These are phyloP conservation scores for Fusarium lyarnte DNA, from an alignment of 2,329 filamentous ascomycete species.

Conservation along the genomic window DNA sequence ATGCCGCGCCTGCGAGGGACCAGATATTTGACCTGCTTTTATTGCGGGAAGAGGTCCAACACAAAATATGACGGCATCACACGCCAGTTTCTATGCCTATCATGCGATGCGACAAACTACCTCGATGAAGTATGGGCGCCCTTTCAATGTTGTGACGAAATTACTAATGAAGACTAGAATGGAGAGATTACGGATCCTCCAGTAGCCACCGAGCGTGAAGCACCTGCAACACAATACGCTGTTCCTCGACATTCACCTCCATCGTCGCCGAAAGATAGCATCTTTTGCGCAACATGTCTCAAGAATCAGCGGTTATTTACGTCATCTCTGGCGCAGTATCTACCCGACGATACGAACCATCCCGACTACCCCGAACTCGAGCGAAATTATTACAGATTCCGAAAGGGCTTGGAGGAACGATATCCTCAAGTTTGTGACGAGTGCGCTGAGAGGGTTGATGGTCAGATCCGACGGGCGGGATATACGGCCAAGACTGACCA, in stretches of 20 bases:
- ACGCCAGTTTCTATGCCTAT: slow-evolving; percentile 75
- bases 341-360: slow-evolving; percentile 71
- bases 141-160: rapidly evolving
- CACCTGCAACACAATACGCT: slow-evolving; percentile 58
- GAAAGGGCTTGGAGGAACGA: slow-evolving; percentile 76
- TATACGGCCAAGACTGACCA: slow-evolving; percentile 89
- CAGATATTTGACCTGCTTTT: slow-evolving; percentile 76
- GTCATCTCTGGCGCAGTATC: slow-evolving; percentile 80
- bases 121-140: slow-evolving; percentile 75
- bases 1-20: slow-evolving; percentile 57
- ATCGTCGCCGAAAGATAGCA: slow-evolving; percentile 42
- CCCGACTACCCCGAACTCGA: slow-evolving; percentile 76
- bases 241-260: slow-evolving; percentile 50
- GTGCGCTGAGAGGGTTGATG: slow-evolving; percentile 79
- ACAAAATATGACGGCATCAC: slow-evolving; percentile 66
- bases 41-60: slow-evolving; percentile 77
- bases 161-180: slow-evolving; percentile 61
- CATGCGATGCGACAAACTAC: slow-evolving; percentile 89
- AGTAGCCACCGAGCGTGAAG: slow-evolving; percentile 59
- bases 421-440: slow-evolving; percentile 89
- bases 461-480: slow-evolving; percentile 73
- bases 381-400: slow-evolving; percentile 74
- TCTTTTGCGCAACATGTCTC: slow-evolving; percentile 80
- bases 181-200: slow-evolving; percentile 92
- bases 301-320: slow-evolving; percentile 90